These are phyloP conservation scores for Quercus lobata DNA, from an alignment of 331 rosid species.

Conservation along the genomic window DNA sequence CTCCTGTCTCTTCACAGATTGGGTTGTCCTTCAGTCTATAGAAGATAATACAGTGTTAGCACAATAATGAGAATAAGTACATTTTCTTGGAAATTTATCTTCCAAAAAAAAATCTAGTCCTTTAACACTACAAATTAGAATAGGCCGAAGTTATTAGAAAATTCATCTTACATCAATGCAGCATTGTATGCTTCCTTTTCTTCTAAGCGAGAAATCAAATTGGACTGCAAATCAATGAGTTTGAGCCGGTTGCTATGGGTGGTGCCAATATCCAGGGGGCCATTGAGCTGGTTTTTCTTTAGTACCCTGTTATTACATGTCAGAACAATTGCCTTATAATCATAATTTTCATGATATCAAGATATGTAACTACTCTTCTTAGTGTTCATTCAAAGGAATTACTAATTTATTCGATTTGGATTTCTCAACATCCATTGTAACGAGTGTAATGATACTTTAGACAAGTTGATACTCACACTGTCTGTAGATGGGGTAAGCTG, in stretches of 20 bases:
- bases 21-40: constrained; percentile 60
- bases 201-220: constrained; percentile 21
- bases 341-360: background rate
- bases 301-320: constrained; percentile 32
- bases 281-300: constrained; percentile 27
- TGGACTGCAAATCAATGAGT: constrained; percentile 53
- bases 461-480: constrained; percentile 46
- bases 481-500: constrained; percentile 40
- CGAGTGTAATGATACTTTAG: background rate
- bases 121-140: background rate
- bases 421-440: constrained; percentile 7
- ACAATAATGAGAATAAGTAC: constrained; percentile 4
- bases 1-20: constrained; percentile 27
- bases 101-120: background rate
- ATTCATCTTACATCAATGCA: constrained; percentile 43
- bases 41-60: background rate
- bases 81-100: background rate
- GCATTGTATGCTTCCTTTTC: constrained; percentile 10
- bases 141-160: background rate
- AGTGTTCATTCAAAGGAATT: background rate
- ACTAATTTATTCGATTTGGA: background rate
- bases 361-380: background rate
- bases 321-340: background rate
- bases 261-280: constrained; percentile 29
- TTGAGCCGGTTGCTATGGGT: constrained; percentile 23